A percentile compares a stretch with the other conserved stretches of the same genome.
Evolutionary conservation across 2,329 filamentous ascomycete genomes (phyloP).

Genomic region (Pestalotiopsis sp.): DNA sequence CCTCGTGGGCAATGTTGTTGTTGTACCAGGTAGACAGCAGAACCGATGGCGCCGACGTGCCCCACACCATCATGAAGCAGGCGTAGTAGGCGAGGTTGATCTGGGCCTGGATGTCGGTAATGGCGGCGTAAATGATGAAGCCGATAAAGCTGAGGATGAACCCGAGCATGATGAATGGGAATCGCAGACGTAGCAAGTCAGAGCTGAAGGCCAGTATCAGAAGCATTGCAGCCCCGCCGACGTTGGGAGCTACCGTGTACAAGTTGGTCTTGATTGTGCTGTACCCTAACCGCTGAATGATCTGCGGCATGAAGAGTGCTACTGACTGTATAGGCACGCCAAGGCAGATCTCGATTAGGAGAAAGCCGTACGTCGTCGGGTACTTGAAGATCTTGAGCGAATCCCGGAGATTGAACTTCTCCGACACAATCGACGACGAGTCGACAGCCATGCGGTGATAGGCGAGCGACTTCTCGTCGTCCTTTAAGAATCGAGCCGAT

Average conservation of each 20-base stretch:
- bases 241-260: conserved; percentile 79
- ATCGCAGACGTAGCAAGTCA: conserved; percentile 64
- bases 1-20: conserved; percentile 80
- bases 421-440: conserved; percentile 61
- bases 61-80: conserved; percentile 82
- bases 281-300: conserved; percentile 50
- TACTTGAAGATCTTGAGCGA: conserved; percentile 51
- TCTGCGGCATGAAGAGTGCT: conserved; percentile 54
- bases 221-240: conserved; percentile 68
- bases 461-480: conserved; percentile 67
- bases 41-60: conserved; percentile 72
- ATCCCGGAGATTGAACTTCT: conserved; percentile 51
- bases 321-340: conserved; percentile 59
- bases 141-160: conserved; percentile 75
- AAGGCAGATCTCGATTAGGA: conserved; percentile 57
- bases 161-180: conserved; percentile 72
- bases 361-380: conserved; percentile 48
- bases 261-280: conserved; percentile 66
- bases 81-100: conserved; percentile 73
- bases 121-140: conserved; percentile 76
- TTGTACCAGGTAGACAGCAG: conserved; percentile 69
- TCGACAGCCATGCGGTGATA: conserved; percentile 74
- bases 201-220: conserved; percentile 71
- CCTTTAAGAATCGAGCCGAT: conserved; percentile 64
- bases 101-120: conserved; percentile 60